Conservation (phyloP, 176 grass and related monocot genomes). For the Dendrocalamus sinicus region DNA sequence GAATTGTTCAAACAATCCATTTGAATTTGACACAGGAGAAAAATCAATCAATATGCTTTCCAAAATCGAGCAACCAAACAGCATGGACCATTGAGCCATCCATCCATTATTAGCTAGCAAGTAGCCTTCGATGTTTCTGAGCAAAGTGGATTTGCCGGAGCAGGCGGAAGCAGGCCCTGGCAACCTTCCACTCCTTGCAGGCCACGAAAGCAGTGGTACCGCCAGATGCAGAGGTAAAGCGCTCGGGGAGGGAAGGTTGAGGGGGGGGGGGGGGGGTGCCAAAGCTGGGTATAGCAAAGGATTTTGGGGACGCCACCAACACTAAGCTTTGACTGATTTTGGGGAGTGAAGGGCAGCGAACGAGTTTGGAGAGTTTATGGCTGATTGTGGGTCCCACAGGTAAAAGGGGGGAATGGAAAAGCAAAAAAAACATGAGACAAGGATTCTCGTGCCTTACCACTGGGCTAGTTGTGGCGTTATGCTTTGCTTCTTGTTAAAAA, state of each 20-base stretch:
- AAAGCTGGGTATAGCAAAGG: not conserved
- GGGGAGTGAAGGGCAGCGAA: not conserved
- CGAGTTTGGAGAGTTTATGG: not conserved
- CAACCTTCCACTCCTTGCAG: not conserved
- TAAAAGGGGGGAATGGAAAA: not conserved
- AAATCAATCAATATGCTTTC: not conserved
- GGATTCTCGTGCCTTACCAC: not conserved
- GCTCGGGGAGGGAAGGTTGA: not conserved
- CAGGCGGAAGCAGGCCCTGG: not conserved
- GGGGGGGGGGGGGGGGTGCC: too few relatives aligned
- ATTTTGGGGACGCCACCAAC: not conserved
- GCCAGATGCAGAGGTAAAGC: not conserved
- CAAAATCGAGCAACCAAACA: not conserved
- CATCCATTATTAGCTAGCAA: not conserved
- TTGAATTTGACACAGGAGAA: not conserved
- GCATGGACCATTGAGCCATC: not conserved
- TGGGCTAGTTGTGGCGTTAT: not conserved
- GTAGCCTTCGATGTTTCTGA: not conserved
- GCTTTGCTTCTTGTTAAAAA: not conserved
- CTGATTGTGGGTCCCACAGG: not conserved
- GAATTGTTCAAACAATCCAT: not conserved
- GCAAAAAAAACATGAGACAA: not conserved
- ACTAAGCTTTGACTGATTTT: not conserved
- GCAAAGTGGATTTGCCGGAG: not conserved
- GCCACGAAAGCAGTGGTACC: not conserved